These are phyloP conservation scores for Aspergillus nanangensis DNA, from an alignment of 495 filamentous ascomycete genomes.

Conservation along the genomic window DNA sequence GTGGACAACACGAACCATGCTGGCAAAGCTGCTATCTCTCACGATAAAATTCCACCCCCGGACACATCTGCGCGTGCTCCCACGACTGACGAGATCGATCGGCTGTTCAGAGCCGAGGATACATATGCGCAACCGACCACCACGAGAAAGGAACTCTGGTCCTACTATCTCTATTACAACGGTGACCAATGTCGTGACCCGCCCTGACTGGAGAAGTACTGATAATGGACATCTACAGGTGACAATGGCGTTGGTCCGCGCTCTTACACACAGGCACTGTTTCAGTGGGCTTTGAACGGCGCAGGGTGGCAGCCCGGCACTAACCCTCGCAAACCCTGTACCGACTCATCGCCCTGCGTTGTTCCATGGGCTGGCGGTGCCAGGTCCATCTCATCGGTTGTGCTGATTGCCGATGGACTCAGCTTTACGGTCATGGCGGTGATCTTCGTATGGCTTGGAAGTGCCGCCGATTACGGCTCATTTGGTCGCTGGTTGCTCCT, in stretches of 20 bases:
- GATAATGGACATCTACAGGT: constrained; percentile 14
- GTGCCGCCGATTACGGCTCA: constrained; percentile 46
- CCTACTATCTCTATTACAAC: constrained; percentile 47
- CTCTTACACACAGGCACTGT: constrained; percentile 44
- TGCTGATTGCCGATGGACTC: constrained; percentile 46
- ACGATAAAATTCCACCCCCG: too few relatives aligned
- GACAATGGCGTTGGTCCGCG: constrained; percentile 47
- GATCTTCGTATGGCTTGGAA: constrained; percentile 45
- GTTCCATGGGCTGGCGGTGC: constrained; percentile 43
- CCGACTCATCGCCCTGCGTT: constrained; percentile 38
- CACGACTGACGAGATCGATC: constrained; percentile 25
- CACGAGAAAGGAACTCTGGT: constrained; percentile 43
- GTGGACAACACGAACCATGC: too few relatives aligned
- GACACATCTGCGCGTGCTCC: too few relatives aligned
- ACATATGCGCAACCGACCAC: constrained; percentile 41
- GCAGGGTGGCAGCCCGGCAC: constrained; percentile 41
- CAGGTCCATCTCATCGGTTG: constrained; percentile 39
- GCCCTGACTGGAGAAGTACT: not conserved
- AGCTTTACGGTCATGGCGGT: constrained; percentile 49
- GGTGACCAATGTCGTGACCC: constrained; percentile 14
- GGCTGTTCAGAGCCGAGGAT: constrained; percentile 35
- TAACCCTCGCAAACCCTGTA: constrained; percentile 34
- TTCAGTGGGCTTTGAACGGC: constrained; percentile 43
- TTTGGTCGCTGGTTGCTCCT: constrained; percentile 48
- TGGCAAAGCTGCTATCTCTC: too few relatives aligned